Base-by-base conservation (phyloP, 768 basidiomycete genomes). In the Kwoniella newhampshirensis region DNA sequence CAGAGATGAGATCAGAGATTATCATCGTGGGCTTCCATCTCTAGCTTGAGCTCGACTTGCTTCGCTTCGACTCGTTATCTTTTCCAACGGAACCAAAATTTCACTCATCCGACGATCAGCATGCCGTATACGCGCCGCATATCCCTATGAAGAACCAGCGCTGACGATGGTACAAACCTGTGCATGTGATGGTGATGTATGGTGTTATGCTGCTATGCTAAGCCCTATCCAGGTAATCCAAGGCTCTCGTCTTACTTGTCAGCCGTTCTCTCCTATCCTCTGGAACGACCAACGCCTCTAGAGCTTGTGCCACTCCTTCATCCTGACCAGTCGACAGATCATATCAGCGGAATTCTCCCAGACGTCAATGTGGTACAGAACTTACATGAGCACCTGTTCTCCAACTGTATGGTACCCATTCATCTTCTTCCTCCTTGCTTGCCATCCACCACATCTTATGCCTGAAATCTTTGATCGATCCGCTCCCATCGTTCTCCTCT, bases 401-500 rank as follows among this genome's bases (percentile, higher is more conserved):
- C 71, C 71, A 73, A 12, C 56, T 40, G 35, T 68, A 73, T 3
- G 41, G 23, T 1, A 70, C 59, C 71, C 71, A 73, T n/a, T 28
- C 30, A 63, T 73, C 71, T 13, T 62, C 64, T 11, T 62, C 56
- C 43, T 73, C 71, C 45, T 62, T 59, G 20, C 50, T 45, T 1
- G 52, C 53, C 42, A 57, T 46, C 23, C 52, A 51, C 66, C 63
- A 67, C 71, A 70, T 70, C 54, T 70, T 73, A 21, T 66, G 59
- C 42, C 71, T 60, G 46, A 73, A 73, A 42, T 73, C 68, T 41
- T 67, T 67, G 54, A 73, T 62, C 8, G 62, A 63, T 5, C 71
- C 71, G 20, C 50, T 59, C 13, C 71, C 71, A 49, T 73, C 71
- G 21, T 67, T 67, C 30, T 68, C 66, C 26, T 66, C 64, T 20